Evolutionary conservation across 2,329 filamentous ascomycete species (phyloP).

Genomic region (Aspergillus quadrilineatus): DNA sequence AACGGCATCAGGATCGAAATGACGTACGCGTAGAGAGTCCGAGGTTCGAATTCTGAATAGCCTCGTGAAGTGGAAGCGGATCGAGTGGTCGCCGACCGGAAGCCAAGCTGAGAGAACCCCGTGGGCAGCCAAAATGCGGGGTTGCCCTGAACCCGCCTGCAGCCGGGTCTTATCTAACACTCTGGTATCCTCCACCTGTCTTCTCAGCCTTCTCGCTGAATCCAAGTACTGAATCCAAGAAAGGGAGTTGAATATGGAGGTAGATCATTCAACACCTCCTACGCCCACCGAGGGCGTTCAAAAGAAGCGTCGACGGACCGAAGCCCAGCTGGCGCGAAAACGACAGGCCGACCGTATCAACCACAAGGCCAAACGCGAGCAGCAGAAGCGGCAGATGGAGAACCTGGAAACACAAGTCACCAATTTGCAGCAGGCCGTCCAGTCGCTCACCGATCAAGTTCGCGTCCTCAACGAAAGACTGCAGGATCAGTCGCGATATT

Average conservation of each 20-base stretch:
- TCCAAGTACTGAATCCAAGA: not conserved
- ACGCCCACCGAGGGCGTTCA: slow-evolving; percentile 8
- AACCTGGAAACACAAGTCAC: slow-evolving; percentile 12
- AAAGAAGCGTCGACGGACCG: slow-evolving; percentile 14
- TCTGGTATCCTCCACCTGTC: not conserved
- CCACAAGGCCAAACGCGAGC: slow-evolving; percentile 15
- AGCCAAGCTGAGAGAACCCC: slow-evolving; percentile 1
- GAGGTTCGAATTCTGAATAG: not conserved
- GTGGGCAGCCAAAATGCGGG: slow-evolving; percentile 9
- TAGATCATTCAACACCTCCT: not conserved
- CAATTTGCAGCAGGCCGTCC: slow-evolving; percentile 11
- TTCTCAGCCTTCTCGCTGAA: not conserved
- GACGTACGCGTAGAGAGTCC: too few species aligned
- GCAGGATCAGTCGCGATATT: slow-evolving; percentile 6
- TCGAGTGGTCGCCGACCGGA: not conserved
- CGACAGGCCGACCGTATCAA: slow-evolving; percentile 15
- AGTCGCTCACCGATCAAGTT: slow-evolving; percentile 11
- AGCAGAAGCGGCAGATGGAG: slow-evolving; percentile 16
- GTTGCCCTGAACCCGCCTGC: not conserved
- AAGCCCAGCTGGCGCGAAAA: slow-evolving; percentile 14
- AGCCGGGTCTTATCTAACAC: not conserved
- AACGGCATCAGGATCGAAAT: too few species aligned
- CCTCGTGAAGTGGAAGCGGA: not conserved
- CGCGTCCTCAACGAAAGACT: slow-evolving; percentile 11
- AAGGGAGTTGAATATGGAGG: slow-evolving; percentile 1